Conservation (phyloP, 345 rosid species). For the Pugionium dolabratum region DNA sequence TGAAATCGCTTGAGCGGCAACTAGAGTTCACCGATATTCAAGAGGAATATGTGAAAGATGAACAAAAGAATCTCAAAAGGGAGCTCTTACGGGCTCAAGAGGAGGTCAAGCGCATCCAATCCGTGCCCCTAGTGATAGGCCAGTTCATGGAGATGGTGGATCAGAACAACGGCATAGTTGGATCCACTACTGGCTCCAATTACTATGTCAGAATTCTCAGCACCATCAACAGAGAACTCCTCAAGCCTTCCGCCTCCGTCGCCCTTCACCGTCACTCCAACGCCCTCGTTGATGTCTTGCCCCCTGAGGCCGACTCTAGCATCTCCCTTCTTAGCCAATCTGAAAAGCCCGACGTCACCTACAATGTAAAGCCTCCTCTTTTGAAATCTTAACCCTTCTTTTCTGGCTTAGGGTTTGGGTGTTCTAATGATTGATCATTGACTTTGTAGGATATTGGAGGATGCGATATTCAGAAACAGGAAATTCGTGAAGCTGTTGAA, state of each 20-base stretch:
- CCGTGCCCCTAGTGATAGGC: conserved; percentile 93
- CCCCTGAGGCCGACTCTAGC: conserved; percentile 98
- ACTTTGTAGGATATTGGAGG: conserved; percentile 89
- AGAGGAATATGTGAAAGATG: conserved; percentile 95
- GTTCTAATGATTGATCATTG: background rate
- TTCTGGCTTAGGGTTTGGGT: conserved; percentile 17
- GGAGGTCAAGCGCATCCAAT: conserved; percentile 96
- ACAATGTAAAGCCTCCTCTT: conserved; percentile 54
- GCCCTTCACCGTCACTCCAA: conserved; percentile 97
- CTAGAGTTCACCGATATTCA: conserved; percentile 90
- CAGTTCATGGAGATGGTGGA: conserved; percentile 99
- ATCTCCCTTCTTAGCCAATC: conserved; percentile 95
- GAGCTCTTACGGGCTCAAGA: conserved; percentile 96
- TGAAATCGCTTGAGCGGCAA: conserved; percentile 78
- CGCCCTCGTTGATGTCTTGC: conserved; percentile 94
- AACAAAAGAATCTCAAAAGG: conserved; percentile 88
- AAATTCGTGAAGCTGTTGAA: conserved; percentile 98
- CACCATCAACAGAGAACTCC: conserved; percentile 86
- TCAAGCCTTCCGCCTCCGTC: conserved; percentile 97
- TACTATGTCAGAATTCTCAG: conserved; percentile 92
- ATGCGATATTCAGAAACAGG: conserved; percentile 98
- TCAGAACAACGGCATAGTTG: conserved; percentile 97
- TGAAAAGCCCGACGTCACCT: conserved; percentile 96
- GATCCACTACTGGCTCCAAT: conserved; percentile 98
- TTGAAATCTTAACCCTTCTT: background rate